Base-by-base conservation (phyloP, 2,329 filamentous ascomycete species). In the Colletotrichum incanum region DNA sequence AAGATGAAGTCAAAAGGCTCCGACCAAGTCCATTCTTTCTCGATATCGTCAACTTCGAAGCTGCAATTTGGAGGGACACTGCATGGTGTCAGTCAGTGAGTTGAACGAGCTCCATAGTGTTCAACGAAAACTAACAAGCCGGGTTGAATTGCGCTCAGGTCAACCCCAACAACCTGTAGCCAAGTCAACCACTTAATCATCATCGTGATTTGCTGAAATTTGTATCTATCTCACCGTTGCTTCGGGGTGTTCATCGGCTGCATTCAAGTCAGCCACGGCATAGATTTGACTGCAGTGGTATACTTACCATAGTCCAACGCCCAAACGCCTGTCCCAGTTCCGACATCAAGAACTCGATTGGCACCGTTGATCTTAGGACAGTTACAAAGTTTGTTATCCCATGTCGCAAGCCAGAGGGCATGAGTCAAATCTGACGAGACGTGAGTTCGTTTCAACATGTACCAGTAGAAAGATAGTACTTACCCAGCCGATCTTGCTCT, bases 1-100 rank as follows among this genome's bases (percentile, higher is more conserved):
- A 91, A 89, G 74, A 92, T 88, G 75, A 87, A 88, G 79, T 91
- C 89, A 77, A 90, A 90, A 0, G 85, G 83, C 26, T 77, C 74
- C 1, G 74, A 72, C 72, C 74, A 79, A 9, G 76, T 75, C 77
- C 75, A 78, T 9, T 74, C 74, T 14, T 76, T 45, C 50, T 80
- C 75, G 1, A 79, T 26, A 66, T 84, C 82, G 56, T 85, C 83
- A 50, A 85, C 78, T 68, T 83, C 77, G 62, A 85, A 85, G 8
- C 75, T 72, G 1, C 82, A 74, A 69, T 84, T 84, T 0, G 79
- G 79, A 0, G 83, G 82, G n/a, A 85, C 78, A 75, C 82, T 84
- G n/a, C 1, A 0, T 0, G 16, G 18, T 16, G 7, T 12, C 49
- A 20, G 45, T 41, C 18, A 60, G 20, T 31, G 8, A 26, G 26